Evolutionary conservation across 163 green algal species (phyloP).

Genomic region (Scenedesmus sp.): DNA sequence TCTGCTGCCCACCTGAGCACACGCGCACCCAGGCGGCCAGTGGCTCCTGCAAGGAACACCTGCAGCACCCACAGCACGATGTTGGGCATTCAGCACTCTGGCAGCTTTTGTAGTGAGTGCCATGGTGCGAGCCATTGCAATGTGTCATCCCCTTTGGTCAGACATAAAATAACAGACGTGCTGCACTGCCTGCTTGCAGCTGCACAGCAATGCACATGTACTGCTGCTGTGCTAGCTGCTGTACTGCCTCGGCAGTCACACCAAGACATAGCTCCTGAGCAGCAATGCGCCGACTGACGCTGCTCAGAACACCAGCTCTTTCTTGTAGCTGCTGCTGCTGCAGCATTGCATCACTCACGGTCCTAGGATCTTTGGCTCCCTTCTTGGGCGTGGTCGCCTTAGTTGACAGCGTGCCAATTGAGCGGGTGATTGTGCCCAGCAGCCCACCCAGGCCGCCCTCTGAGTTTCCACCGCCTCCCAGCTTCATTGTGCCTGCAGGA

Average conservation of each 20-base stretch:
- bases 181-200: background rate
- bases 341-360: background rate
- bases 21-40: conserved; percentile 81
- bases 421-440: conserved; percentile 41
- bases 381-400: conserved; percentile 20
- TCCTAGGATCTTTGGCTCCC: conserved; percentile 39
- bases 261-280: background rate
- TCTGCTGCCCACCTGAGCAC: conserved; percentile 74
- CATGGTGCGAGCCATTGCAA: background rate
- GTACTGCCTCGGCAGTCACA: background rate
- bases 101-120: background rate
- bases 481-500: conserved; percentile 13
- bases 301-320: background rate
- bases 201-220: background rate
- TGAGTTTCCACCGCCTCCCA: background rate
- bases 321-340: background rate
- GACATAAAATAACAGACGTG: background rate
- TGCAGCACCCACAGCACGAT: background rate
- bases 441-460: conserved; percentile 32
- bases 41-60: conserved; percentile 92
- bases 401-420: conserved; percentile 21
- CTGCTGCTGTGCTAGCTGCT: background rate
- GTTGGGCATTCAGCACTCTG: background rate
- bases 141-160: background rate
- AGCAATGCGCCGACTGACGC: background rate